These are phyloP conservation scores for Mortierella antarctica DNA, from an alignment of 192 early-diverging fungal genomes.

Conservation along the genomic window DNA sequence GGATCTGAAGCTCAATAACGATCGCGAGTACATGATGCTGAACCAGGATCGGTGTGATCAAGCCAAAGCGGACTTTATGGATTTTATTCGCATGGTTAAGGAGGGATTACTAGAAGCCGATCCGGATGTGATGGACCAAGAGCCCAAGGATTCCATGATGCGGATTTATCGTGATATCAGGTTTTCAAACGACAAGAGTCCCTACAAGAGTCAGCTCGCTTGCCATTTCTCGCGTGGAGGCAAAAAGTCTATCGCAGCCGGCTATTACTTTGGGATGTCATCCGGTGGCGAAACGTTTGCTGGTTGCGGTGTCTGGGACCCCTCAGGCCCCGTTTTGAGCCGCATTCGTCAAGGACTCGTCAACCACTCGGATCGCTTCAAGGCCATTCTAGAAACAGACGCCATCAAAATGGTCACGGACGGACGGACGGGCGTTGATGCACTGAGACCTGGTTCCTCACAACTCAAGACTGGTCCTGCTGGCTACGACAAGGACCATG, in stretches of 20 bases:
- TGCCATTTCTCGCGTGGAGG: conserved; percentile 59
- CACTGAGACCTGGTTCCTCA: conserved; percentile 36
- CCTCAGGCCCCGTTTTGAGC: conserved; percentile 32
- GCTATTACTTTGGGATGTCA: conserved; percentile 62
- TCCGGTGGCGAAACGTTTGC: conserved; percentile 54
- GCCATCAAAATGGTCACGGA: conserved; percentile 54
- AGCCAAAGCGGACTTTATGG: conserved; percentile 57
- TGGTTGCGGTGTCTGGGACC: conserved; percentile 63
- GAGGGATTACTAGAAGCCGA: conserved; percentile 56
- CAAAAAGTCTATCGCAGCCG: conserved; percentile 60
- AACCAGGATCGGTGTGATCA: conserved; percentile 47
- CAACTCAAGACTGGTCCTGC: conserved; percentile 67
- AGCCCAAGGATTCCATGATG: conserved; percentile 59
- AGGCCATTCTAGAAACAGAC: conserved; percentile 52
- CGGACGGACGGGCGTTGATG: conserved; percentile 47
- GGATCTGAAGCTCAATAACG: conserved; percentile 59
- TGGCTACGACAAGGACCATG: conserved; percentile 63
- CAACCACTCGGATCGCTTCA: conserved; percentile 50
- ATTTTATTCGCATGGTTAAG: conserved; percentile 58
- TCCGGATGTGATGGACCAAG: conserved; percentile 53
- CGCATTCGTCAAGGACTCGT: conserved; percentile 58
- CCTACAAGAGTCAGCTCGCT: conserved; percentile 63
- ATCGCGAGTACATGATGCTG: conserved; percentile 60
- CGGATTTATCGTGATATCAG: conserved; percentile 66
- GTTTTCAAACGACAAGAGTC: conserved; percentile 65